These are phyloP conservation scores for Ophiostoma himal-ulmi DNA, from an alignment of 2,329 filamentous ascomycete genomes.

Conservation along the genomic window DNA sequence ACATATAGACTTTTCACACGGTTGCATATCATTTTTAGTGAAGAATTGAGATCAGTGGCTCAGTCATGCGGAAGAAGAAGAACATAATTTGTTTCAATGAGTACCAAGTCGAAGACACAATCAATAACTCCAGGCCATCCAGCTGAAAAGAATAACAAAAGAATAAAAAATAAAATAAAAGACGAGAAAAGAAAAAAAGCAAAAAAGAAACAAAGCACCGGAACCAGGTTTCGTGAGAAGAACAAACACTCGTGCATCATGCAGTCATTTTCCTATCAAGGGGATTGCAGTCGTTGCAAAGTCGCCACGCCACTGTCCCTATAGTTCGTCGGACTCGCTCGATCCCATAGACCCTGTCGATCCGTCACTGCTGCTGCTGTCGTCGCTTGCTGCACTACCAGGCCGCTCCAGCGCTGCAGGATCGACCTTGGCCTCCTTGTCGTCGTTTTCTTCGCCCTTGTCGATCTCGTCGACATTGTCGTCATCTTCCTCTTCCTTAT, in stretches of 20 bases:
- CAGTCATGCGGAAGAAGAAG: not conserved
- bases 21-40: not conserved
- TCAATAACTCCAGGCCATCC: not conserved
- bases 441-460: no score
- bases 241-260: not conserved
- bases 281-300: slow-evolving; percentile 2
- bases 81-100: not conserved
- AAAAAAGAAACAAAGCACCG: not conserved
- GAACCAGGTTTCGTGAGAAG: not conserved
- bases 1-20: not conserved
- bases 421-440: not conserved
- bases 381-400: not conserved
- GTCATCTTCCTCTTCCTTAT: not conserved
- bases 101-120: not conserved
- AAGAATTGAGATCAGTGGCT: not conserved
- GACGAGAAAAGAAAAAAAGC: not conserved
- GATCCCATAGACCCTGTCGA: slow-evolving; percentile 2
- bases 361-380: not conserved
- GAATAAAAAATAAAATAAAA: no score
- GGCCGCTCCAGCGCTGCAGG: slow-evolving; percentile 6
- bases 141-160: not conserved
- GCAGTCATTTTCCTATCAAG: not conserved
- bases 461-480: not conserved
- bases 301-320: slow-evolving; percentile 12
- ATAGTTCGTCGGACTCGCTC: slow-evolving; percentile 4